Base-by-base conservation (phyloP, 2,329 filamentous ascomycete genomes). In the Arthrocladium fulminans region DNA sequence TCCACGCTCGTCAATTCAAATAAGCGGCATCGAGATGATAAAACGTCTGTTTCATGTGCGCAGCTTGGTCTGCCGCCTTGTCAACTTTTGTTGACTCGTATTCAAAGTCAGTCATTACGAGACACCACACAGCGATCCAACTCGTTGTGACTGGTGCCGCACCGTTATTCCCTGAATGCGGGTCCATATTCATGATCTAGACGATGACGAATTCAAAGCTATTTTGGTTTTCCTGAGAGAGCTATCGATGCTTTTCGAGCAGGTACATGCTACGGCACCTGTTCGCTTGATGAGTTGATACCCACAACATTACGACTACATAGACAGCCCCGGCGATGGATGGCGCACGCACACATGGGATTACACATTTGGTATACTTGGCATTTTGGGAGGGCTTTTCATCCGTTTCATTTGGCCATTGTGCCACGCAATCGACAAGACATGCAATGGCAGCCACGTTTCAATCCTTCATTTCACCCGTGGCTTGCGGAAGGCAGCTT, bases 51-150 rank as follows among this genome's bases (percentile, higher is more conserved):
- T 43, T 44, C 29, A 32, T 51, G 48, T 46, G 54, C 55, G 54
- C 55, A 57, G 55, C 55, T 43, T 53, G 55, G 43, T 54, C 55
- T 57, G 55, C 54, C 45, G 54, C 51, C 34, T 25, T 42, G 22
- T 25, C 19, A 27, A 29, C 17, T n/a, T 22, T n/a, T n/a, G n/a
- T n/a, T 13, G 44, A 39, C 44, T 27, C 17, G 44, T 27, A 47
- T 47, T 47, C 44, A 38, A 47, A 38, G 44, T 47, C 44, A 47
- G 10, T 39, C 44, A 15, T 39, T 47, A 47, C 44, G 34, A 20
- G 15, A 39, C 23, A n/a, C 27, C 34, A 38, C 32, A 22, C n/a
- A 10, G 9, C 44, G 34, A 23, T 15, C 44, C 44, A 47, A 47
- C 44, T 47, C 34, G 44, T 39, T 8, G 8, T 29, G 34, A n/a